These are phyloP conservation scores for Aspergillus tamarii DNA, from an alignment of 2,329 filamentous ascomycete genomes.

Conservation along the genomic window DNA sequence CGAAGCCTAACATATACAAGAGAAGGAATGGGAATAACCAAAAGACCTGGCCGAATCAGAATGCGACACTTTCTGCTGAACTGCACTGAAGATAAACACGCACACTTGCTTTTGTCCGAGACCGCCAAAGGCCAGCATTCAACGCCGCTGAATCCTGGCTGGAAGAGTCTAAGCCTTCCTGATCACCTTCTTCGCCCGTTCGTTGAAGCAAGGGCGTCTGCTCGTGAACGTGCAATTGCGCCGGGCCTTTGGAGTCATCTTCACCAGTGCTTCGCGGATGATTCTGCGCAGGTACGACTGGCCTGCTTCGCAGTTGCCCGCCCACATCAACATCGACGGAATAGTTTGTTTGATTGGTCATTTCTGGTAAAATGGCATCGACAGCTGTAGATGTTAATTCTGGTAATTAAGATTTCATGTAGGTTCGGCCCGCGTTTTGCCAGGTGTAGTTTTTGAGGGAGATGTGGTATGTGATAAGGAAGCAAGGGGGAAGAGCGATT, in stretches of 20 bases:
- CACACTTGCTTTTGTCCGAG: conserved; percentile 56
- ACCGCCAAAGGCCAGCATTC: background rate
- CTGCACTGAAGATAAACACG: conserved; percentile 22
- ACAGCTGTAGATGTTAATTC: background rate
- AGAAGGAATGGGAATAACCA: conserved; percentile 83
- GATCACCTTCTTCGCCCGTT: conserved; percentile 1
- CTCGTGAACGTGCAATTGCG: conserved; percentile 28
- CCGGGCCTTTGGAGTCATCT: conserved; percentile 18
- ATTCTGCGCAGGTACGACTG: conserved; percentile 13
- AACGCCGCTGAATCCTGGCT: background rate
- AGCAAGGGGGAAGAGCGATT: background rate
- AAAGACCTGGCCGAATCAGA: conserved; percentile 60
- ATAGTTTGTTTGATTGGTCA: conserved; percentile 40
- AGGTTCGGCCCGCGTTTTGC: background rate
- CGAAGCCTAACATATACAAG: conserved; percentile 82
- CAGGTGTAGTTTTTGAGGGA: background rate
- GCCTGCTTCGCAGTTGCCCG: conserved; percentile 25
- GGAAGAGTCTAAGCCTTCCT: background rate
- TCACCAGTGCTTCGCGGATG: background rate
- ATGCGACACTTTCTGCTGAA: background rate
- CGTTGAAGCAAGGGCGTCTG: conserved; percentile 31
- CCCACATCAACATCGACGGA: conserved; percentile 38
- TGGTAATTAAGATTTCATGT: background rate
- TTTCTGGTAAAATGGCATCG: conserved; percentile 11
- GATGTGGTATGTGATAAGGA: background rate